A percentile compares a stretch with the other conserved stretches of the same genome.
Conservation (phyloP, 306 rosid species). For the Macrotyloma uniflorum region DNA sequence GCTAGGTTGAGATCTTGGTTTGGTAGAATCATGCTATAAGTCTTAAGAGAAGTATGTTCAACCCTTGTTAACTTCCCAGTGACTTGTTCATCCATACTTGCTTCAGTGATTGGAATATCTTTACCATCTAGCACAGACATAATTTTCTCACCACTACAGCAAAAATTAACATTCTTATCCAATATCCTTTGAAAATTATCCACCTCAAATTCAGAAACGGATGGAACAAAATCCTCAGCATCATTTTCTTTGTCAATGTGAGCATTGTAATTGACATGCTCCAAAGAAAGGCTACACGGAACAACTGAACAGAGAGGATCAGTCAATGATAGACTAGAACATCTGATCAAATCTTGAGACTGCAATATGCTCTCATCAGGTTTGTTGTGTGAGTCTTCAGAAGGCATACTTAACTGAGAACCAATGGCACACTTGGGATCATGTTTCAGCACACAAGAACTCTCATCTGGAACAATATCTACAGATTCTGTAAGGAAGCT, state of each 20-base stretch:
- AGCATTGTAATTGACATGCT: slow-evolving; percentile 40
- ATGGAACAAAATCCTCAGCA: slow-evolving; percentile 37
- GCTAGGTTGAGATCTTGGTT: slow-evolving; percentile 43
- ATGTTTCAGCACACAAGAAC: slow-evolving; percentile 63
- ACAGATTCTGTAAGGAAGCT: slow-evolving; percentile 89
- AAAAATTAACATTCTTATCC: slow-evolving; percentile 34
- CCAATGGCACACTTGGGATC: slow-evolving; percentile 45
- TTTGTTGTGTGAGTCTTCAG: slow-evolving; percentile 48
- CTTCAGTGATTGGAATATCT: slow-evolving; percentile 39
- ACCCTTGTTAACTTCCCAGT: slow-evolving; percentile 34
- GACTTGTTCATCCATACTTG: slow-evolving; percentile 27
- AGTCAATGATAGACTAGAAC: slow-evolving; percentile 60
- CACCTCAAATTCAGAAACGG: slow-evolving; percentile 45
- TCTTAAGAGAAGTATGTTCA: slow-evolving; percentile 50
- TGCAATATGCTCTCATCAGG: slow-evolving; percentile 42
- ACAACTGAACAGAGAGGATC: slow-evolving; percentile 94
- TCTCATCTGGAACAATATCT: slow-evolving; percentile 70
- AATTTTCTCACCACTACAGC: slow-evolving; percentile 36
- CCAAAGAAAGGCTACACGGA: slow-evolving; percentile 78
- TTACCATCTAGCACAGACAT: slow-evolving; percentile 34
- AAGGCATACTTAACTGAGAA: slow-evolving; percentile 60
- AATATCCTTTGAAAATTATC: slow-evolving; percentile 41
- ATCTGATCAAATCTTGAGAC: slow-evolving; percentile 71
- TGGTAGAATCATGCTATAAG: slow-evolving; percentile 56
- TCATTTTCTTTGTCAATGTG: slow-evolving; percentile 42